Evolutionary conservation across 768 basidiomycete genomes (phyloP).

Genomic region (Agaricus blazei): DNA sequence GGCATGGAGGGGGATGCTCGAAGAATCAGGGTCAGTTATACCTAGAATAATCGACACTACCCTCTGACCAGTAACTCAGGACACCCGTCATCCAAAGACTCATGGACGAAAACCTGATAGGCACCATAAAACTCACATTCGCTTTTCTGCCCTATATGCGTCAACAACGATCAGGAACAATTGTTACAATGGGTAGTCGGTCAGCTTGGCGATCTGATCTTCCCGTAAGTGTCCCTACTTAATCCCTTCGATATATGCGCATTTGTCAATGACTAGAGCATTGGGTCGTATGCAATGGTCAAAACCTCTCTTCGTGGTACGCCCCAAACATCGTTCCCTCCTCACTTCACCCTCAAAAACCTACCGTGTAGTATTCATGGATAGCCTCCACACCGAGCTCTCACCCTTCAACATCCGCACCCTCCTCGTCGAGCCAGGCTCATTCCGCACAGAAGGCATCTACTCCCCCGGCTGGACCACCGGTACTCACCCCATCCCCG

Average conservation of each 20-base stretch:
- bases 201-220: conserved; percentile 46
- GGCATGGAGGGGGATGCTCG: conserved; percentile 39
- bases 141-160: conserved; percentile 51
- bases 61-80: conserved; percentile 17
- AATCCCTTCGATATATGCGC: not conserved
- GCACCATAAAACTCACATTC: conserved; percentile 46
- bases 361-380: conserved; percentile 38
- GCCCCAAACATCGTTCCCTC: not conserved
- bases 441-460: conserved; percentile 58
- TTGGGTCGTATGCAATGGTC: conserved; percentile 41
- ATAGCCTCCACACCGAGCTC: conserved; percentile 50
- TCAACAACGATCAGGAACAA: conserved; percentile 31
- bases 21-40: conserved; percentile 51
- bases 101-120: conserved; percentile 45
- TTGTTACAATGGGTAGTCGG: conserved; percentile 52
- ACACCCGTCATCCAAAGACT: conserved; percentile 31
- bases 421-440: conserved; percentile 52
- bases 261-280: conserved; percentile 5
- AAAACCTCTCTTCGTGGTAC: conserved; percentile 58
- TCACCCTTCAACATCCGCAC: conserved; percentile 52
- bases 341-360: too few relatives aligned
- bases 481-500: conserved; percentile 34
- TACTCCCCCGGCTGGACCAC: conserved; percentile 32
- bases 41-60: not conserved
- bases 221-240: conserved; percentile 26